Base-by-base conservation (phyloP, 2,329 filamentous ascomycete genomes). In the Magnaporthiopsis incrustans region DNA sequence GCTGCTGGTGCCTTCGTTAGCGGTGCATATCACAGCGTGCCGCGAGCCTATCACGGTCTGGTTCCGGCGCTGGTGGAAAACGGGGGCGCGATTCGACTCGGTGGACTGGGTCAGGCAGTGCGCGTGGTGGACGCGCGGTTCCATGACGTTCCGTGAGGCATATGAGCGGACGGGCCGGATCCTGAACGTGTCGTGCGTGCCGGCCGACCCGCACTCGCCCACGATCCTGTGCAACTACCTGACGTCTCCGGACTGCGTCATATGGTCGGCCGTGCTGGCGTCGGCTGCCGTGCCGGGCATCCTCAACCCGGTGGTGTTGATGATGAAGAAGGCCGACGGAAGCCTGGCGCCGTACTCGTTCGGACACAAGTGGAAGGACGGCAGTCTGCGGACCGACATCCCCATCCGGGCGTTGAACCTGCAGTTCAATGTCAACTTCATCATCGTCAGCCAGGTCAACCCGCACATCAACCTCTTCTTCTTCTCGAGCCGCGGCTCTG, bases 281-380 rank as follows among this genome's bases (percentile, higher is more conserved):
- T 97, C 93, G 7, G 95, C 95, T 4, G 95, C 95, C 5, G 95
- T 99, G 0, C 95, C 95, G 0, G 95, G 95, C 1, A 98, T 99
- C 65, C 79, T 98, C 50, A 98, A 98, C 72, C 95, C 95, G 0
- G 91, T 96, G 2, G 94, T 99, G 1, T 85, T 99, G 10, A 91
- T 91, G 80, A 93, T 97, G 81, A 97, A 96, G 78, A 90, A 84
- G 63, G 81, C 82, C 25, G 85, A 92, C 66, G 93, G 92, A 1
- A 87, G 81, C 2, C 81, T 99, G 4, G 86, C 87, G 0, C 95
- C 95, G 0, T 99, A 97, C 76, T 96, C 91, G 0, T 99, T 99
- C 73, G 95, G 95, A 0, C 93, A 98, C 80, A 98, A 98, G 77
- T 99, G 95, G 95, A 99, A 99, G 76, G 95, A 99, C 74, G 95